Conservation (phyloP, 371 early-diverging fungal species). For the Actinomucor elegans region DNA sequence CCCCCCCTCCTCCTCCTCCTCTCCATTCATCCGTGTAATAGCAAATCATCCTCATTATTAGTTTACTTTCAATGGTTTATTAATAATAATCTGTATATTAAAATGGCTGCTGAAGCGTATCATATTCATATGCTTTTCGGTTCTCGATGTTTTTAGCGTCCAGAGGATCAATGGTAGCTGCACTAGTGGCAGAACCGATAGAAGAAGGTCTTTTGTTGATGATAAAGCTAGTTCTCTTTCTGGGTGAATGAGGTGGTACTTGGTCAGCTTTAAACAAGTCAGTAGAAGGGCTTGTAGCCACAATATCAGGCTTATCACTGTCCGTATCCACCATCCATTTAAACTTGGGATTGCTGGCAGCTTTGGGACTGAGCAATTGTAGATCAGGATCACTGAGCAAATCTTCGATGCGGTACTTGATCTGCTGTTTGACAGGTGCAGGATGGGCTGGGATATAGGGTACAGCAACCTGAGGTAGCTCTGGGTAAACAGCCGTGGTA, state of each 20-base stretch:
- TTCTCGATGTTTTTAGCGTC: slow-evolving; percentile 35
- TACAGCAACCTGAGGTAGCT: slow-evolving; percentile 1
- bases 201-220: not conserved
- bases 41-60: not conserved
- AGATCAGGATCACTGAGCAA: slow-evolving; percentile 38
- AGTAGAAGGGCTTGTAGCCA: not conserved
- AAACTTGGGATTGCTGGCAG: slow-evolving; percentile 24
- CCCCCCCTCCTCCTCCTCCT: not conserved
- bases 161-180: slow-evolving; percentile 24
- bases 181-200: not conserved
- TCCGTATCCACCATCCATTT: slow-evolving; percentile 27
- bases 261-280: slow-evolving; percentile 15
- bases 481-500: not conserved
- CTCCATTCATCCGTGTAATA: no score
- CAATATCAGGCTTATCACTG: not conserved
- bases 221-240: slow-evolving; percentile 23
- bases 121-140: slow-evolving; percentile 25
- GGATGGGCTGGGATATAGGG: slow-evolving; percentile 27
- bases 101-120: slow-evolving; percentile 13
- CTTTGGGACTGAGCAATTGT: slow-evolving; percentile 13
- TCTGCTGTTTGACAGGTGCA: slow-evolving; percentile 28
- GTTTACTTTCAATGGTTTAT: no score
- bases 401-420: slow-evolving; percentile 46
- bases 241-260: not conserved
- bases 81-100: no score